Conservation (phyloP, 2,329 filamentous ascomycete species). For the Colletotrichum sp. region DNA sequence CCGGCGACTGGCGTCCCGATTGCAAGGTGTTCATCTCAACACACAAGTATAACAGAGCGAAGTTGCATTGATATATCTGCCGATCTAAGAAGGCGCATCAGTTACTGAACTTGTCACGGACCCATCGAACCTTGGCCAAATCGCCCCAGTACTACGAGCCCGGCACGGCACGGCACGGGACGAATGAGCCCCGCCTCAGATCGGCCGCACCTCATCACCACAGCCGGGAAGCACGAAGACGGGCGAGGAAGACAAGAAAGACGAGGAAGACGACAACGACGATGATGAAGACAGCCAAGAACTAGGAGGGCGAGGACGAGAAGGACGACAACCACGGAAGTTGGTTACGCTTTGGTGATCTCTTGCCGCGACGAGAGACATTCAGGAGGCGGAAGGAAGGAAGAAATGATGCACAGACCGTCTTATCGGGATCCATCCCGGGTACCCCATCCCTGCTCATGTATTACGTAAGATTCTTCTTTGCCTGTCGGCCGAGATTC, state of each 20-base stretch:
- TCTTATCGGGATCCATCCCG: neutral
- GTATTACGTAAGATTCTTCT: neutral
- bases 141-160: neutral
- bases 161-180: neutral
- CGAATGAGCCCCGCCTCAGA: neutral
- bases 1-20: neutral
- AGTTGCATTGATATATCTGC: neutral
- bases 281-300: neutral
- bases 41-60: neutral
- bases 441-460: neutral
- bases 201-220: neutral
- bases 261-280: neutral
- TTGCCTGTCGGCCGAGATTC: neutral
- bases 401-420: neutral
- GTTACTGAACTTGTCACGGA: neutral
- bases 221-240: neutral
- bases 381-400: neutral
- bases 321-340: neutral
- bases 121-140: neutral
- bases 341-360: neutral
- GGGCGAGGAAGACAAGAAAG: neutral
- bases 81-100: neutral
- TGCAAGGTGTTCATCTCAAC: neutral
- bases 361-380: neutral
- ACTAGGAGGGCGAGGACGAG: neutral